Evolutionary conservation across 768 basidiomycete species (phyloP).

Genomic region (Fomitopsis pulvina): DNA sequence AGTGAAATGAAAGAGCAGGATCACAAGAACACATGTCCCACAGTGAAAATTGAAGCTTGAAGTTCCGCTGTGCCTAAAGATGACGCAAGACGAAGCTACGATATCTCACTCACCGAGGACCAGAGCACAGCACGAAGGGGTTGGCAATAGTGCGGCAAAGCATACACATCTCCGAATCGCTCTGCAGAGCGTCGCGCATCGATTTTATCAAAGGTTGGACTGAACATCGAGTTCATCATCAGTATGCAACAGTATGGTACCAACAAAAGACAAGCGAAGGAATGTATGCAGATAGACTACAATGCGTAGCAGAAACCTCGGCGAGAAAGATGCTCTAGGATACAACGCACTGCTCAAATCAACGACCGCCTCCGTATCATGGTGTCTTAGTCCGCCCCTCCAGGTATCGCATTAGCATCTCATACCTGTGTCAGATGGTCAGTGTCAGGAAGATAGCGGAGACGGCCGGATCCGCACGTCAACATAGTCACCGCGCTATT

Average conservation of each 20-base stretch:
- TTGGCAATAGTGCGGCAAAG: too few species aligned
- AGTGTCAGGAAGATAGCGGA: not conserved
- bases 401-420: conserved; percentile 24
- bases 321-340: not conserved
- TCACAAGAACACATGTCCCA: not conserved
- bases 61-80: too few species aligned
- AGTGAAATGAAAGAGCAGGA: not conserved
- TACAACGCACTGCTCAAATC: not conserved
- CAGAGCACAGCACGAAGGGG: too few species aligned
- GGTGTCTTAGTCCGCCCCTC: conserved; percentile 11
- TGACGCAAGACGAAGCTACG: too few species aligned
- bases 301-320: not conserved
- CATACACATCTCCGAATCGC: too few species aligned
- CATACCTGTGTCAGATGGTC: conserved; percentile 17
- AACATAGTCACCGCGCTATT: conserved; percentile 95
- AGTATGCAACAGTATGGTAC: not conserved
- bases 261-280: not conserved
- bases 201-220: too few species aligned
- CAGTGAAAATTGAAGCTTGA: too few species aligned
- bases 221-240: not conserved
- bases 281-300: not conserved
- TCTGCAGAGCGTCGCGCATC: too few species aligned
- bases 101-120: too few species aligned
- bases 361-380: conserved; percentile 4
- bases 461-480: conserved; percentile 46